Evolutionary conservation across 2,329 filamentous ascomycete species (phyloP), one percentile per base, ranked within the genome.

Genomic region (Davidsoniella australis): DNA sequence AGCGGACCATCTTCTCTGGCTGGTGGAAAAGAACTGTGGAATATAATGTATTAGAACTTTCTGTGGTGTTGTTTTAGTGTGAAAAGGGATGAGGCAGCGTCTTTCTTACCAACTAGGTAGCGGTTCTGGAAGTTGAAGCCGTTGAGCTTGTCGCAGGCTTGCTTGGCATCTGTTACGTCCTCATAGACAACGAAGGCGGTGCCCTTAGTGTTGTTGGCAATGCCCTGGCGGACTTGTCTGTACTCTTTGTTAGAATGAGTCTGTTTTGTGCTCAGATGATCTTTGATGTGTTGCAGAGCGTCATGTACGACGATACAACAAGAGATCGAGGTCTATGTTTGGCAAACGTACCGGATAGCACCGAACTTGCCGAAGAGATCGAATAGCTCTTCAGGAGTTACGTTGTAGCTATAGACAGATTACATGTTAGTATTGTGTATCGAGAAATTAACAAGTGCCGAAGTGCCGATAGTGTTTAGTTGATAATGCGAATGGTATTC

Each of bases 71-170:
- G 14, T 4, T 16, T 14, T 26, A 33, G 7, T 14, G 10, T 24
- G 29, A 2, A 8, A 33, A 33, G 42, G 6, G 9, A 6, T 10
- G 14, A 33, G 29, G 29, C 12, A 4, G 29, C 2, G 8, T 33
- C 10, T 33, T 10, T 78, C 85, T 54, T 77, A 93, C 86, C 87
- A 62, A 98, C 91, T 60, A 98, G 85, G 69, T 98, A 98, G 65
- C 91, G 84, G 70, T 89, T 94, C 73, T 98, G 91, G 68, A 98
- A 98, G 73, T 98, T 98, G 80, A 94, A 98, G 64, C 91, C 91
- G 73, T 98, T 98, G 66, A 98, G 75, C 73, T 96, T 95, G 73
- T 98, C 91, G 75, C 91, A 96, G 63, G 91, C 91, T 69, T 87
- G 82, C 72, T 98, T 98, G 58, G 91, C 88, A 74, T 98, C 91